Percentiles rank a stretch among this genome's conserved stretches.
Conservation (phyloP, 768 basidiomycete species). For the Boletus vermiculosoides region DNA sequence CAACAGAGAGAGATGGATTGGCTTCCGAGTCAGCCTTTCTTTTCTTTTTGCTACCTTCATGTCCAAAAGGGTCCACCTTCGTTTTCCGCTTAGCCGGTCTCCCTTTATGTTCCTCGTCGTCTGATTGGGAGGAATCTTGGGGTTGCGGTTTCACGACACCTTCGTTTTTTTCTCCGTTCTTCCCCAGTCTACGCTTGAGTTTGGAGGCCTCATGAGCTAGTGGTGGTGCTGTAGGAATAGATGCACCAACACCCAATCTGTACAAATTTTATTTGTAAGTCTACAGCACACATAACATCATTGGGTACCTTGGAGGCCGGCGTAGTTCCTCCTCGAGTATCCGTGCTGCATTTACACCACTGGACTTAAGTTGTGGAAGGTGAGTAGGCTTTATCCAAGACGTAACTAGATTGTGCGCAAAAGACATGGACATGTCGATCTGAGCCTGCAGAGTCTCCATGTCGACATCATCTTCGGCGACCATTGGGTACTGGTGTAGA, state of each 20-base stretch:
- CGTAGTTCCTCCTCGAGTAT: slow-evolving; percentile 68
- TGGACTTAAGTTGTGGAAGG: slow-evolving; percentile 37
- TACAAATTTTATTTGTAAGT: slow-evolving; percentile 7
- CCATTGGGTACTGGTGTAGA: slow-evolving; percentile 14
- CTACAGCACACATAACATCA: neutral
- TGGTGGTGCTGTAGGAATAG: slow-evolving; percentile 48
- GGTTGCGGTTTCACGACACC: slow-evolving; percentile 37
- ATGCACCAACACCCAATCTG: slow-evolving; percentile 76
- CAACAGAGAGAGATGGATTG: neutral
- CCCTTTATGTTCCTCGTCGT: slow-evolving; percentile 57
- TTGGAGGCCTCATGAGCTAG: slow-evolving; percentile 55
- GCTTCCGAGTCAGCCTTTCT: slow-evolving; percentile 36
- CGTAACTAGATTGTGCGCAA: slow-evolving; percentile 67
- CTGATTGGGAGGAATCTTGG: slow-evolving; percentile 29
- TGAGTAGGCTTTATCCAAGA: slow-evolving; percentile 70
- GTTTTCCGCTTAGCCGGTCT: slow-evolving; percentile 58
- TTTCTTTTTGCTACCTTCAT: slow-evolving; percentile 40
- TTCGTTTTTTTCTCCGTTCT: slow-evolving; percentile 46
- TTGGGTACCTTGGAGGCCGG: slow-evolving; percentile 61
- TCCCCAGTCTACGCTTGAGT: slow-evolving; percentile 58
- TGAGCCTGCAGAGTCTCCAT: slow-evolving; percentile 74
- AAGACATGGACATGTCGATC: slow-evolving; percentile 77
- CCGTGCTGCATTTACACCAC: slow-evolving; percentile 38
- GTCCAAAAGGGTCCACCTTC: slow-evolving; percentile 55
- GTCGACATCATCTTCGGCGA: slow-evolving; percentile 58